phyloP scores from a whole-genome alignment of 345 rosid genomes.

The Angophora floribunda region DNA sequence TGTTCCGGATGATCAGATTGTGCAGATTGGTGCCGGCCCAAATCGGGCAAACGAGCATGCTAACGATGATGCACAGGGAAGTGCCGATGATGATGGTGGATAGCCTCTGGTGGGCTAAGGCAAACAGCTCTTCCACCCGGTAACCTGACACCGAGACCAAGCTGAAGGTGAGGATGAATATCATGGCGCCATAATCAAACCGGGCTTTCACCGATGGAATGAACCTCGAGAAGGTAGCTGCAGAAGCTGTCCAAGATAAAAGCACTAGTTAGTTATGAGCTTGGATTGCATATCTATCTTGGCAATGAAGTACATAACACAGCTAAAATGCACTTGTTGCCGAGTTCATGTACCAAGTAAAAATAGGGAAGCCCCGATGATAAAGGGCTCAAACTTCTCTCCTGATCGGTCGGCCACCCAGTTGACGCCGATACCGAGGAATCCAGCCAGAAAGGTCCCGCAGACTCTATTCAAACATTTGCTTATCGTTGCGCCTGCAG shows the following conservation, averaged over 20 bases:
- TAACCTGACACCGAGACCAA: constrained; percentile 62
- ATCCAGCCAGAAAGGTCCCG: constrained; percentile 65
- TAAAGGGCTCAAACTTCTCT: constrained; percentile 26
- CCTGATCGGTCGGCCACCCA: constrained; percentile 57
- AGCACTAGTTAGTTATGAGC: not conserved
- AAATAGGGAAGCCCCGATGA: constrained; percentile 48
- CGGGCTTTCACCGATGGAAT: constrained; percentile 59
- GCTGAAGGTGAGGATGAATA: constrained; percentile 77
- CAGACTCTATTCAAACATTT: constrained; percentile 53
- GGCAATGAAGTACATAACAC: not conserved
- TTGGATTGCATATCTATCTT: constrained; percentile 15
- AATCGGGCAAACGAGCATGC: constrained; percentile 52
- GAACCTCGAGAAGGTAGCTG: constrained; percentile 68
- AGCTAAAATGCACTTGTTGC: not conserved
- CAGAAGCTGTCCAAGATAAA: constrained; percentile 36
- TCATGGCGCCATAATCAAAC: constrained; percentile 67
- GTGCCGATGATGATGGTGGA: constrained; percentile 53
- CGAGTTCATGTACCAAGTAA: constrained; percentile 34
- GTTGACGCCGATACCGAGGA: constrained; percentile 52
- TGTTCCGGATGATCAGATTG: constrained; percentile 29
- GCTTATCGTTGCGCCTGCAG: constrained; percentile 56
- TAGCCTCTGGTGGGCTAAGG: constrained; percentile 44
- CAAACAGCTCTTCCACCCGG: constrained; percentile 42
- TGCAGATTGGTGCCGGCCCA: constrained; percentile 88
- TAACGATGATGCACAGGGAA: constrained; percentile 43